These are phyloP conservation scores for Trichosporon coremiiforme DNA, from an alignment of 1,284 basidiomycete species.

Conservation along the genomic window DNA sequence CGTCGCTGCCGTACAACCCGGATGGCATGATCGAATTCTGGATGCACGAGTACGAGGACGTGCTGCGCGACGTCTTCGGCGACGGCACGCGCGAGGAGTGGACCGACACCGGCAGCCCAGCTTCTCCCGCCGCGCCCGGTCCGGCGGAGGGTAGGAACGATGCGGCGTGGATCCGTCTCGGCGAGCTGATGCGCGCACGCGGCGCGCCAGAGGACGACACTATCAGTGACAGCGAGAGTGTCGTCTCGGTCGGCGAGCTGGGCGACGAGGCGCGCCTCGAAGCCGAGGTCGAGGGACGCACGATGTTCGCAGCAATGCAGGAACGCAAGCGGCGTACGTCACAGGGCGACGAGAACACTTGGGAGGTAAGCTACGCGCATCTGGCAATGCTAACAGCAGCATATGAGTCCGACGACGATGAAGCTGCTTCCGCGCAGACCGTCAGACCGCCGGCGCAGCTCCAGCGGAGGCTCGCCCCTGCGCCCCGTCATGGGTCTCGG, in stretches of 20 bases:
- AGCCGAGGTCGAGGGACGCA: constrained; percentile 62
- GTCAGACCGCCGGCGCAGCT: constrained; percentile 64
- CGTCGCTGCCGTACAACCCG: constrained; percentile 56
- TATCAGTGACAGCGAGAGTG: constrained; percentile 87
- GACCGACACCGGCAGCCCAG: constrained; percentile 27
- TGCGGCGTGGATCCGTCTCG: constrained; percentile 49
- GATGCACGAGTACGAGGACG: constrained; percentile 61
- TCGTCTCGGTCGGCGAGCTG: constrained; percentile 81
- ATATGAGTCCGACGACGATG: constrained; percentile 91
- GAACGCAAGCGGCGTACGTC: constrained; percentile 45
- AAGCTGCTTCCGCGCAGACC: constrained; percentile 85
- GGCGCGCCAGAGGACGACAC: constrained; percentile 55
- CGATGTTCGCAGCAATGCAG: constrained; percentile 59
- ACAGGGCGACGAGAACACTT: constrained; percentile 71
- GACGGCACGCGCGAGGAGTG: constrained; percentile 38
- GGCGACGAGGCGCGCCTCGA: constrained; percentile 67
- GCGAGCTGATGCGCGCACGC: constrained; percentile 46
- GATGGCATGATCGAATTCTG: constrained; percentile 60
- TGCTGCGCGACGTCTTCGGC: constrained; percentile 60
- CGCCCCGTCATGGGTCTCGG: constrained; percentile 75
- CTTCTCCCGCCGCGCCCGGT: constrained; percentile 25
- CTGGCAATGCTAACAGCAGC: constrained; percentile 59
- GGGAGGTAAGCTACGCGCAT: constrained; percentile 70
- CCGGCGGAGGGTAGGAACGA: constrained; percentile 39
- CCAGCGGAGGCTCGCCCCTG: constrained; percentile 71